Base-by-base conservation (phyloP, 176 grass and related monocot genomes). In the Oryza nivara region DNA sequence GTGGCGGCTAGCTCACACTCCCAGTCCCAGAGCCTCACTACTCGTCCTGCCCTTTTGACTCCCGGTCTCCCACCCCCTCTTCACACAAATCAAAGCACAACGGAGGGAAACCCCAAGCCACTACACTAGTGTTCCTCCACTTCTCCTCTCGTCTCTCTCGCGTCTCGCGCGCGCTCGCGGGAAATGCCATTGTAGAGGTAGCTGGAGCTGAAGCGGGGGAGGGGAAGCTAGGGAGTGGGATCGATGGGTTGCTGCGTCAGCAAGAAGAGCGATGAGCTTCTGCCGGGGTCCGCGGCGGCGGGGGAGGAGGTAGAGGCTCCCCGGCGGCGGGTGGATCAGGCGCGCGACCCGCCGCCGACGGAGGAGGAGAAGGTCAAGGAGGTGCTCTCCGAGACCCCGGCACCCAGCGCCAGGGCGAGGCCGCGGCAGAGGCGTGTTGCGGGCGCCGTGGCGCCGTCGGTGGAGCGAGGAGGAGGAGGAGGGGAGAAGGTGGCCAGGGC, bases 301-400 rank as follows among this genome's bases (percentile, higher is more conserved):
- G 58, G 58, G 9, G 58, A 11, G 23, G 58, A 63, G n/a, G 58
- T 63, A 23, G 80, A 72, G 3, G 45, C 36, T 43, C 16, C 43
- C 30, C 80, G 76, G 58, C 35, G 75, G 14, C 77, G 25, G 52
- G 52, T 65, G 11, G 91, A 32, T 32, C 30, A 76, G 85, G 80
- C 87, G 20, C 75, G 88, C 0, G 86, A 86, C 74, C 84, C 82
- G 28, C 87, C 84, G 45, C 75, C 95, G 4, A 71, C 80, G 16
- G 91, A 85, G 82, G 95, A 98, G 87, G 95, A 98, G 83, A 98
- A 78, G 45, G 95, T 98, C 1, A 98, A 98, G 87, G 95, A 98
- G 87, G 95, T 98, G 66, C 89, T 95, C 30, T 98, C 95, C 3
- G 95, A 98, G 86, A 98, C 95, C 0, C 83, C 83, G 36, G 84